Conservation (phyloP, 2,329 filamentous ascomycete genomes). For the Byssoonygena ceratinophila region DNA sequence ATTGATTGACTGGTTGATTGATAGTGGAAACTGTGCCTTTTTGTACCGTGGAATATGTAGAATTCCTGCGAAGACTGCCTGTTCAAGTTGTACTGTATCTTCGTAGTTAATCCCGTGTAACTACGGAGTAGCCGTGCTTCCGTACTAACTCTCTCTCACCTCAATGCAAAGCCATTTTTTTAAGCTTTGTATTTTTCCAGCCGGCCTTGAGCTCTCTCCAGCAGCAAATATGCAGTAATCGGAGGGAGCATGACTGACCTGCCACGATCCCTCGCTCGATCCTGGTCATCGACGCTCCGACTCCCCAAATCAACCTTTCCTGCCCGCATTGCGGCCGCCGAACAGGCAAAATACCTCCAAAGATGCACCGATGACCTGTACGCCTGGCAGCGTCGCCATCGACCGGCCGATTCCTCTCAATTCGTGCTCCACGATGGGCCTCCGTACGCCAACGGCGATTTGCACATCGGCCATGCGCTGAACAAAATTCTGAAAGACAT, state of each 20-base stretch:
- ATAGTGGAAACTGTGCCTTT: background rate
- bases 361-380: constrained; percentile 82
- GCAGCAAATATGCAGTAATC: constrained; percentile 11
- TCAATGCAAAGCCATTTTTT: too few species aligned
- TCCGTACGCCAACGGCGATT: constrained; percentile 84
- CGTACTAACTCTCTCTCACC: too few species aligned
- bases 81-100: background rate
- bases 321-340: constrained; percentile 35
- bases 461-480: constrained; percentile 88
- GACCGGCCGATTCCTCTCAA: constrained; percentile 42
- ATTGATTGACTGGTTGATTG: background rate
- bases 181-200: too few species aligned
- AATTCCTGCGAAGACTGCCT: background rate
- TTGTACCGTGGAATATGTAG: background rate
- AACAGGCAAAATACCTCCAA: constrained; percentile 51
- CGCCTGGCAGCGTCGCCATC: constrained; percentile 60
- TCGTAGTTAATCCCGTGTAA: too few species aligned
- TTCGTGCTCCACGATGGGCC: constrained; percentile 93
- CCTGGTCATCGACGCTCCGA: constrained; percentile 61
- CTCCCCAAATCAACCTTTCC: constrained; percentile 66
- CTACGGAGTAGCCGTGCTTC: too few species aligned
- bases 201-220: background rate
- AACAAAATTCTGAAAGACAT: constrained; percentile 98
- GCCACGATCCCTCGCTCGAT: constrained; percentile 17
- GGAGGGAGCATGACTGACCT: constrained; percentile 18